Evolutionary conservation across 306 rosid genomes (phyloP), one percentile per base, ranked within the genome.

Genomic region (Spatholobus suberectus): DNA sequence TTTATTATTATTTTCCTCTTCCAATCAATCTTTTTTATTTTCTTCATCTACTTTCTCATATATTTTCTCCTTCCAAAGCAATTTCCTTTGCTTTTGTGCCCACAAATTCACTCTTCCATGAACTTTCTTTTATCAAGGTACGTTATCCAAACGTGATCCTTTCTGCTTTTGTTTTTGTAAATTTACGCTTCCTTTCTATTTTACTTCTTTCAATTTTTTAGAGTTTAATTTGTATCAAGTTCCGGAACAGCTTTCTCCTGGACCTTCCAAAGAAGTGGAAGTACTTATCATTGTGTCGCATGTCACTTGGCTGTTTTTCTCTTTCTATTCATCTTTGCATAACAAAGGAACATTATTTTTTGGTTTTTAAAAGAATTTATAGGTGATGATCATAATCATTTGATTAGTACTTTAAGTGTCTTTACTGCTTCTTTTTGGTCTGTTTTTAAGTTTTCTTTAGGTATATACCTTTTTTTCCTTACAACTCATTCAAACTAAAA

Each of bases 71-170:
- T 84, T 77, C 57, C 82, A 24, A 51, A 21, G 57, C 75, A 34
- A 73, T 66, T 65, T 55, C 37, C 52, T 70, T 46, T 75, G 46
- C 75, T 76, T 63, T 77, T 70, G 69, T 55, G 71, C 32, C 80
- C 88, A 52, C 49, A 27, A 15, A 9, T 70, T 77, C 72, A 68
- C 78, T 84, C 83, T 83, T 79, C 81, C 82, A 44, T 85, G 52
- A 72, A 37, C 73, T 78, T 81, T 75, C 84, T 79, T 83, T 77
- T 40, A 66, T 83, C 78, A 82, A 88, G 94, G 97, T 92, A 89
- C 82, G 89, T 76, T 79, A 57, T 76, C 62, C 57, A 55, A 69
- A 27, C 63, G 11, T 67, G 29, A 73, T 12, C 12, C 52, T 59
- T 82, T 52, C 9, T 47, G 2, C 55, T 59, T 37, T 8, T 67